Conservation (phyloP, 345 rosid genomes). For the Clarkia xantiana region DNA sequence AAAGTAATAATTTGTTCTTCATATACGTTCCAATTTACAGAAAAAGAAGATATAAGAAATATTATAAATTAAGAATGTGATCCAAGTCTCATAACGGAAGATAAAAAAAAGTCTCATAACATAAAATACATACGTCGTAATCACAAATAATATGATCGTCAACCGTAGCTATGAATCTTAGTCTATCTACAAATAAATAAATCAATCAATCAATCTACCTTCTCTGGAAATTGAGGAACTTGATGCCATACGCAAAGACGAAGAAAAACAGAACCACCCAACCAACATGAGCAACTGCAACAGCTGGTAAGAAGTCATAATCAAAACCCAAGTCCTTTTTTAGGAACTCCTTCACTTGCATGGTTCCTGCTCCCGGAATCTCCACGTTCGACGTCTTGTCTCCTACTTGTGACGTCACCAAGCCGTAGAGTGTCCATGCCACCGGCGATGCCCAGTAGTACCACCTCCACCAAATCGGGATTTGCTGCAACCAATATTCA, state of each 20-base stretch:
- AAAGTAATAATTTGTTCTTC: too few species aligned
- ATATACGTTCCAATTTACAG: too few species aligned
- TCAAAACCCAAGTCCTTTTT: slow-evolving; percentile 33
- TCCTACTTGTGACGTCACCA: slow-evolving; percentile 65
- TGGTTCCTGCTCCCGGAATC: slow-evolving; percentile 23
- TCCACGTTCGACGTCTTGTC: slow-evolving; percentile 19
- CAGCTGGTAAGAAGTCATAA: slow-evolving; percentile 44
- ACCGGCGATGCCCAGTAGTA: slow-evolving; percentile 66
- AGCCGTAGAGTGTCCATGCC: slow-evolving; percentile 72
- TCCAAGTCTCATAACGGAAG: too few species aligned
- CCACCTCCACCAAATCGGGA: slow-evolving; percentile 97
- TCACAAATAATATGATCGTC: too few species aligned
- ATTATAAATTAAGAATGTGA: too few species aligned
- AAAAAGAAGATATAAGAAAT: too few species aligned
- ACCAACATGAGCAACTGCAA: slow-evolving; percentile 38
- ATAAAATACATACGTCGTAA: too few species aligned
- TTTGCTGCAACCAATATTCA: slow-evolving; percentile 22
- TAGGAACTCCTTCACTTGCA: slow-evolving; percentile 28
- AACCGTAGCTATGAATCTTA: too few species aligned
- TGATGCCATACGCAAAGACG: slow-evolving; percentile 16
- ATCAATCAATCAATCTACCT: background rate
- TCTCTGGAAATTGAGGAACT: slow-evolving; percentile 17
- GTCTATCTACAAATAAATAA: too few species aligned
- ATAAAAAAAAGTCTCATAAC: too few species aligned
- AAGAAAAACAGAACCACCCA: slow-evolving; percentile 13